Conservation (phyloP, 805 yeast species). For the Saccharomycopsis sp. region DNA sequence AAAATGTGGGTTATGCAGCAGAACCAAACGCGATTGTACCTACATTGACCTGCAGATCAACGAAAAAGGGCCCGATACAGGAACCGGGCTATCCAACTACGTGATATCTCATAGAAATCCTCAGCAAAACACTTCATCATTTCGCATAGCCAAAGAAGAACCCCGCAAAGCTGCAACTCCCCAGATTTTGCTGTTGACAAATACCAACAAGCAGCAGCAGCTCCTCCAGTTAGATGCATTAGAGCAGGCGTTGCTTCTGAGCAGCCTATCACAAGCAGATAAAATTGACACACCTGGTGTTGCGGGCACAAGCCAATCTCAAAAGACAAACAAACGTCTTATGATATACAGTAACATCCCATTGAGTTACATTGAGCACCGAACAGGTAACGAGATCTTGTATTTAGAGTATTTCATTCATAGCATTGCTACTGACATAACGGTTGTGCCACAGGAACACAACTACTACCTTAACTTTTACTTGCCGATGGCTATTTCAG, state of each 20-base stretch:
- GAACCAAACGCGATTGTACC: constrained; percentile 3
- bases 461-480: constrained; percentile 14
- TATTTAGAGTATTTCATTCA: constrained; percentile 11
- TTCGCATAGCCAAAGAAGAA: background rate
- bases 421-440: constrained; percentile 8
- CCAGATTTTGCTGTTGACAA: background rate
- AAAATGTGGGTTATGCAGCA: constrained; percentile 10
- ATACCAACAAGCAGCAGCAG: background rate
- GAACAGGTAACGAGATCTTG: constrained; percentile 5
- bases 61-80: no score
- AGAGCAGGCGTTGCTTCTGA: background rate
- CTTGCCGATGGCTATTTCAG: constrained; percentile 13
- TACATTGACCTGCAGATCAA: background rate
- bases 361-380: constrained; percentile 3
- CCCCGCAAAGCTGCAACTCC: background rate
- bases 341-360: constrained; percentile 4
- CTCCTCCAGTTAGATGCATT: background rate
- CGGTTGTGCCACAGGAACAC: constrained; percentile 9
- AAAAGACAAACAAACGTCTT: background rate
- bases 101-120: background rate
- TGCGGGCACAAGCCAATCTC: background rate
- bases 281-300: background rate
- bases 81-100: background rate
- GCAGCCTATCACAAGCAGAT: background rate
- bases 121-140: background rate